Conservation (phyloP, 1,284 basidiomycete genomes). For the Moesziomyces sp. region DNA sequence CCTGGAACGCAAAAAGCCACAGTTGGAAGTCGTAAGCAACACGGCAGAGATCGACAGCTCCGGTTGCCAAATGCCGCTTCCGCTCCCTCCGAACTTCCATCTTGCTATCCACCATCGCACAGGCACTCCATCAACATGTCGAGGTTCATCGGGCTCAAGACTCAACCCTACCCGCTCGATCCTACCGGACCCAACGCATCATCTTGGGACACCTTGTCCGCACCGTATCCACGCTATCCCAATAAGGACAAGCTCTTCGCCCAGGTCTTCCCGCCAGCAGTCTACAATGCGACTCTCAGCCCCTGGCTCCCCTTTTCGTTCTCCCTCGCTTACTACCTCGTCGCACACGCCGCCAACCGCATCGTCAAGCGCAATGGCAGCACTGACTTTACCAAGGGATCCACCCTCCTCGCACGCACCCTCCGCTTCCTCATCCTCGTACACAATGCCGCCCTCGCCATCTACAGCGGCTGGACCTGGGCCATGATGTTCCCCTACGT, state of each 20-base stretch:
- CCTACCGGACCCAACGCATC: slow-evolving; percentile 5
- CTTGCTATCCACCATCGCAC: slow-evolving; percentile 3
- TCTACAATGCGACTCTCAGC: slow-evolving; percentile 33
- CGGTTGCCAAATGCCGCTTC: background rate
- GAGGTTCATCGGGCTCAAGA: slow-evolving; percentile 40
- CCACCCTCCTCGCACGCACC: slow-evolving; percentile 6
- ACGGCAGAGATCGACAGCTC: background rate
- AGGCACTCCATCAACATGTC: slow-evolving; percentile 15
- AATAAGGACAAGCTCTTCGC: slow-evolving; percentile 17
- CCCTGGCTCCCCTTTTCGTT: slow-evolving; percentile 45
- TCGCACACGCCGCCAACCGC: slow-evolving; percentile 50
- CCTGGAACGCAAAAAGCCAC: background rate
- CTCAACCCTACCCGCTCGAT: slow-evolving; percentile 46
- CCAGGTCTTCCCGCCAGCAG: slow-evolving; percentile 9
- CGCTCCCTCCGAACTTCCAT: background rate
- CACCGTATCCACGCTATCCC: slow-evolving; percentile 47
- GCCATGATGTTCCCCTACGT: slow-evolving; percentile 46
- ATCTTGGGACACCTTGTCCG: slow-evolving; percentile 14
- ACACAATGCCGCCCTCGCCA: slow-evolving; percentile 55
- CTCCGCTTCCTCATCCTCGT: slow-evolving; percentile 46
- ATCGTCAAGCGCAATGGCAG: slow-evolving; percentile 25
- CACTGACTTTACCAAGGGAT: slow-evolving; percentile 47
- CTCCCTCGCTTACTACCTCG: slow-evolving; percentile 55
- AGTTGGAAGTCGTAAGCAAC: slow-evolving; percentile 1
- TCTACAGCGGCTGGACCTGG: slow-evolving; percentile 58